phyloP scores from a whole-genome alignment of 441 rosid genomes.

The Erodium trifolium region DNA sequence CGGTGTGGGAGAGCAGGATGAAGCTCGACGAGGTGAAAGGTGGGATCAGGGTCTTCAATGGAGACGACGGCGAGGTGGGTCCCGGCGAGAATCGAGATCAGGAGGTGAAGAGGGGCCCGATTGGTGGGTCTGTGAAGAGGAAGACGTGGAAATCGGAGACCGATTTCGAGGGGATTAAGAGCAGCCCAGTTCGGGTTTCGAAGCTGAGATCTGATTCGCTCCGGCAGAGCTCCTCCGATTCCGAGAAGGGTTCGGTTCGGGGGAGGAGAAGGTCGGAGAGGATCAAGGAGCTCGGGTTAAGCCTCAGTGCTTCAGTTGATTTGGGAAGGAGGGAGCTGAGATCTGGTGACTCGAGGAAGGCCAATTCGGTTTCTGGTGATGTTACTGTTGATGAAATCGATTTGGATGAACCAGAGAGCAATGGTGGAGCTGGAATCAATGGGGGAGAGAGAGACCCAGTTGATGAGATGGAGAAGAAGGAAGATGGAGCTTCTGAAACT shows the following conservation, averaged over 20 bases:
- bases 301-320: background rate
- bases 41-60: slow-evolving; percentile 8
- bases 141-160: slow-evolving; percentile 8
- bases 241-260: slow-evolving; percentile 26
- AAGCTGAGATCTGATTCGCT: background rate
- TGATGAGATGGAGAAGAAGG: slow-evolving; percentile 22
- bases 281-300: background rate
- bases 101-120: background rate
- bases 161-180: slow-evolving; percentile 6
- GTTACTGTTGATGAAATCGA: slow-evolving; percentile 12
- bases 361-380: slow-evolving; percentile 11
- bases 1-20: slow-evolving; percentile 8
- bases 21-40: slow-evolving; percentile 7
- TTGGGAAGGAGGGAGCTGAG: background rate
- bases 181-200: background rate
- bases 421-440: slow-evolving; percentile 13
- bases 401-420: slow-evolving; percentile 14
- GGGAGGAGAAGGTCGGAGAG: slow-evolving; percentile 31
- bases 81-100: background rate
- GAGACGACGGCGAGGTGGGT: background rate
- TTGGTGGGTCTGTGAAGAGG: background rate
- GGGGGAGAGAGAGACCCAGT: slow-evolving; percentile 19
- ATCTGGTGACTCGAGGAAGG: slow-evolving; percentile 13
- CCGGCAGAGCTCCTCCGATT: background rate
- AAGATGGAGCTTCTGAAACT: slow-evolving; percentile 23